phyloP scores from a whole-genome alignment of 306 rosid species.

The Vicia faba region DNA sequence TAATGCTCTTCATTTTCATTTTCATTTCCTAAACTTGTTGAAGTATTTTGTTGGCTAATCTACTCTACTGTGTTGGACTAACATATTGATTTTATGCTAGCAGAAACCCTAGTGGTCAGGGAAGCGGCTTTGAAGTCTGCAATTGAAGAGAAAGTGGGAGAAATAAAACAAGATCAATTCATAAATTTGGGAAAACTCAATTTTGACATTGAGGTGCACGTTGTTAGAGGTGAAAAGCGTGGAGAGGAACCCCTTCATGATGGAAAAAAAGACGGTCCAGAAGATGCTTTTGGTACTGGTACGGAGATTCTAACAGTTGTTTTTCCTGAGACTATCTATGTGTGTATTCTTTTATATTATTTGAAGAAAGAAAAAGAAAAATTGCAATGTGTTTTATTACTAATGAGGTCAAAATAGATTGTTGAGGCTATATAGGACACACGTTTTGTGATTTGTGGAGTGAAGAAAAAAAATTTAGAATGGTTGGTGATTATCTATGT shows the following conservation, averaged over 20 bases:
- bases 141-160: conserved; percentile 20
- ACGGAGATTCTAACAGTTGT: conserved; percentile 5
- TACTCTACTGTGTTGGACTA: background rate
- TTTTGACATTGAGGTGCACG: conserved; percentile 1
- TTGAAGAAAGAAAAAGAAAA: background rate
- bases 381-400: conserved; percentile 12
- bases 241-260: background rate
- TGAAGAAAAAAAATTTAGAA: background rate
- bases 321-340: background rate
- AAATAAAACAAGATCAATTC: background rate
- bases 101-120: conserved; percentile 7
- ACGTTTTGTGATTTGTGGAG: background rate
- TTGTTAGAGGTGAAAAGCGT: background rate
- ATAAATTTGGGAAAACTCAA: background rate
- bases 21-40: conserved; percentile 5
- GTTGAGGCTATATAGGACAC: background rate
- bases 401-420: conserved; percentile 2
- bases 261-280: background rate
- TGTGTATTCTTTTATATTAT: conserved; percentile 2
- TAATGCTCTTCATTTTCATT: background rate
- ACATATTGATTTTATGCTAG: conserved; percentile 4
- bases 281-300: conserved; percentile 40
- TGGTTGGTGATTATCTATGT: conserved; percentile 23
- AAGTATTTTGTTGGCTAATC: conserved; percentile 2
- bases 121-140: conserved; percentile 19